Evolutionary conservation across 2,329 filamentous ascomycete genomes (phyloP), one percentile per base, ranked within the genome.

Genomic region (Trichophyton verrucosum): DNA sequence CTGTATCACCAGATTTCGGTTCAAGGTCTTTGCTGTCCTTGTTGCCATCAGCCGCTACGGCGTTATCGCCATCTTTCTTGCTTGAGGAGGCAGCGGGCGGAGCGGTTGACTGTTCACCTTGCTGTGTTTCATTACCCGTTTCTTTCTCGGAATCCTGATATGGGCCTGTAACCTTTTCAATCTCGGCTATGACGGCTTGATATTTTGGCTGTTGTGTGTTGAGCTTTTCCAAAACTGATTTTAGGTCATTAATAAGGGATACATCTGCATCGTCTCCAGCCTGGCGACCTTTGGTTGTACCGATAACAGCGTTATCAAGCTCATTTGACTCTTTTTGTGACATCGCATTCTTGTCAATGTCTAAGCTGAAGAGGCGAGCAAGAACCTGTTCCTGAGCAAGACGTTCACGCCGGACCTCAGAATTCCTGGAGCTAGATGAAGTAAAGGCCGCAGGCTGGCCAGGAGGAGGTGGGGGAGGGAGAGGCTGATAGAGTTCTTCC

Each of bases 401-500:
- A 38, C 65, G 63, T 47, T 65, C 65, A 24, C 59, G 63, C 17
- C 64, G 60, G 38, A 67, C 60, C 44, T 63, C 61, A 24, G 62
- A 64, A 30, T 66, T 63, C 38, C 64, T 65, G n/a, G 66, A 60
- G 57, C 62, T 53, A 22, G 64, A 40, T 27, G 62, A 56, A 20
- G 62, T 51, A 24, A 60, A 44, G 13, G 44, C 36, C 33, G 57
- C 22, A 15, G 56, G 22, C 8, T 22, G n/a, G 3, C 27, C n/a
- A 3, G 15, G 55, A n/a, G 60, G 57, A 24, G 62, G 61, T 36
- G 62, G 59, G 30, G 65, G 61, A 8, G 60, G 46, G 27, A 58
- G 51, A 36, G 76, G 68, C 7, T 77, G 74, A 59, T 80, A 76
- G 61, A 82, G 80, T 13, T 84, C 81, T 20, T 67, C 66, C 7